These are phyloP conservation scores for Nymphaea thermarum DNA, from an alignment of 164 flowering plant genomes.

Conservation along the genomic window DNA sequence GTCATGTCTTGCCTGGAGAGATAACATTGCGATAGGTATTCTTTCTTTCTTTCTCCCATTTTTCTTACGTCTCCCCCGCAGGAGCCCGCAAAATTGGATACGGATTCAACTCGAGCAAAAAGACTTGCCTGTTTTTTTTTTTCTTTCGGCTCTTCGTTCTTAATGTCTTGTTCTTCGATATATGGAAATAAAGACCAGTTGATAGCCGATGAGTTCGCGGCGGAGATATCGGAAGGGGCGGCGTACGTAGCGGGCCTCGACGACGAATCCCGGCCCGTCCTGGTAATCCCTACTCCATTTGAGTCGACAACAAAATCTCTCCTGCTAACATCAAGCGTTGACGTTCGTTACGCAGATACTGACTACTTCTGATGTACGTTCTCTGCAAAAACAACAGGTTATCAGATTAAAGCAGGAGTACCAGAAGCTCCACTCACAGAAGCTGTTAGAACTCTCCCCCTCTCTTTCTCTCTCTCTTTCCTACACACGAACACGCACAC, in stretches of 20 bases:
- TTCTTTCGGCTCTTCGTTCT: background rate
- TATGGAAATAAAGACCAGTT: conserved; percentile 40
- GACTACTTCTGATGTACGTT: background rate
- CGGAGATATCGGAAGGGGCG: conserved; percentile 84
- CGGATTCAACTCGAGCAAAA: background rate
- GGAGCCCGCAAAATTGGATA: background rate
- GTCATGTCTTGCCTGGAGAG: conserved; percentile 89
- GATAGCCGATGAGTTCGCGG: conserved; percentile 92
- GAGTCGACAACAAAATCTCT: background rate
- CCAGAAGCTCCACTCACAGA: conserved; percentile 87
- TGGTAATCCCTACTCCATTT: conserved; percentile 34
- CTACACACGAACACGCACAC: background rate
- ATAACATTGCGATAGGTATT: conserved; percentile 68
- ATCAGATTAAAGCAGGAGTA: conserved; percentile 92
- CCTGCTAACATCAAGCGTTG: background rate
- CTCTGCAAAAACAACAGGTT: conserved; percentile 27
- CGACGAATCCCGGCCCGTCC: conserved; percentile 69
- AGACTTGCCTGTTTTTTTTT: background rate
- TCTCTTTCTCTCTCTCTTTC: background rate
- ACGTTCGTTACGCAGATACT: background rate
- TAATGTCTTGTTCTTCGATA: background rate
- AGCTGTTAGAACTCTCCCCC: conserved; percentile 40
- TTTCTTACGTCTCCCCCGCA: background rate
- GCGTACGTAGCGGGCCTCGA: conserved; percentile 92
- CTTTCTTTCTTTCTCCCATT: background rate